Conservation (phyloP, 2,329 filamentous ascomycete species). For the Orbilia ellipsospora region DNA sequence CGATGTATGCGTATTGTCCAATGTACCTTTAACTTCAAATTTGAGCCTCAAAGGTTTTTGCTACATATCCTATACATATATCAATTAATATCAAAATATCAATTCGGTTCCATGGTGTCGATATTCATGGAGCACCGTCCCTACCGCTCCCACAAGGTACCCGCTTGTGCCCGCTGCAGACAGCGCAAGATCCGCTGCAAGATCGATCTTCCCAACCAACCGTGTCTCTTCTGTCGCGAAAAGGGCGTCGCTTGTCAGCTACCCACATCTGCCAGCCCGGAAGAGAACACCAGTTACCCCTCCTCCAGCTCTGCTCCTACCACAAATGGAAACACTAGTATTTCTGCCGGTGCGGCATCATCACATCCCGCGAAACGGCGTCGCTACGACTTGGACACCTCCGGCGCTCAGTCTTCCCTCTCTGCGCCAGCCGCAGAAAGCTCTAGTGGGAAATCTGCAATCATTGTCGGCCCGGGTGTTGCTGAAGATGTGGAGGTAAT, state of each 20-base stretch:
- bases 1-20: neutral
- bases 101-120: conserved; percentile 21
- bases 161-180: conserved; percentile 71
- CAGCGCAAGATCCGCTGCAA: conserved; percentile 73
- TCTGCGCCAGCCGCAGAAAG: conserved; percentile 58
- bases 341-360: neutral
- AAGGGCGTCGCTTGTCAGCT: conserved; percentile 68
- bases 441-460: conserved; percentile 64
- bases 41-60: conserved; percentile 1
- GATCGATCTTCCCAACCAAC: conserved; percentile 67
- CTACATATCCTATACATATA: neutral
- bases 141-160: conserved; percentile 72
- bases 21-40: neutral
- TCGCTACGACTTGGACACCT: conserved; percentile 29
- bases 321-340: neutral
- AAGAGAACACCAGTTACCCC: conserved; percentile 3
- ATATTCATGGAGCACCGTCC: conserved; percentile 63
- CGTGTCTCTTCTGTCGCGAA: conserved; percentile 70
- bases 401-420: neutral
- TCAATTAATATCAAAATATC: neutral
- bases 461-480: conserved; percentile 70
- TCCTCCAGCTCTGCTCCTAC: conserved; percentile 10
- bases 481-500: conserved; percentile 71
- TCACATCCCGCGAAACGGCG: conserved; percentile 37
- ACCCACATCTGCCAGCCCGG: conserved; percentile 15